phyloP scores from a whole-genome alignment of 306 rosid genomes.

The Prinsepia uniflora region DNA sequence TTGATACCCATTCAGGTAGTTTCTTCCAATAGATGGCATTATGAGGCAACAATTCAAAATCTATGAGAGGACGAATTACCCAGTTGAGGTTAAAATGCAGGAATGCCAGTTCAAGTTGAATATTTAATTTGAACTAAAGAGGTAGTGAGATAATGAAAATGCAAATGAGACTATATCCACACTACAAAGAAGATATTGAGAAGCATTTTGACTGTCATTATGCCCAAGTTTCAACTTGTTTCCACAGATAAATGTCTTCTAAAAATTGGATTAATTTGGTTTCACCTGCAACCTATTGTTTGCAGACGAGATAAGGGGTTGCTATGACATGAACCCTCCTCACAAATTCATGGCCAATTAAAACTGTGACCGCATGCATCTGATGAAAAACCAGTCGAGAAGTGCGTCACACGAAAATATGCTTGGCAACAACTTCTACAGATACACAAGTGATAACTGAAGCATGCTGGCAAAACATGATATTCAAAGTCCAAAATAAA shows the following conservation, averaged over 20 bases:
- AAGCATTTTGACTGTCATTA: no score
- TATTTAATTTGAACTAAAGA: not conserved
- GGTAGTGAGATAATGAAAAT: not conserved
- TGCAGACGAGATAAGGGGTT: not conserved
- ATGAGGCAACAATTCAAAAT: not conserved
- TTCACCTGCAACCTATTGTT: not conserved
- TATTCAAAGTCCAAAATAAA: not conserved
- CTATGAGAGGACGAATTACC: not conserved
- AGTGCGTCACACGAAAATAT: not conserved
- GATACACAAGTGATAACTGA: not conserved
- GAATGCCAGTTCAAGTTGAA: not conserved
- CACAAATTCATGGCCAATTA: not conserved
- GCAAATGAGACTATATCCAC: not conserved
- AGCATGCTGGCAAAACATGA: not conserved
- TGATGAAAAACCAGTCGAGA: not conserved
- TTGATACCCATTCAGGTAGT: not conserved
- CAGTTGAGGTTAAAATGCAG: not conserved
- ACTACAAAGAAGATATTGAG: not conserved
- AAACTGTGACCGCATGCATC: not conserved
- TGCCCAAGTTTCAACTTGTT: not conserved
- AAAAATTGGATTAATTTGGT: not conserved
- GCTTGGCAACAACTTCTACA: not conserved
- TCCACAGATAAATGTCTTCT: not conserved
- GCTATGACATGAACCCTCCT: not conserved
- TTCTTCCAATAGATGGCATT: constrained; percentile 1